Evolutionary conservation across 2,329 filamentous ascomycete genomes (phyloP), one percentile per base, ranked within the genome.

Genomic region (Tolypocladium amazonense): DNA sequence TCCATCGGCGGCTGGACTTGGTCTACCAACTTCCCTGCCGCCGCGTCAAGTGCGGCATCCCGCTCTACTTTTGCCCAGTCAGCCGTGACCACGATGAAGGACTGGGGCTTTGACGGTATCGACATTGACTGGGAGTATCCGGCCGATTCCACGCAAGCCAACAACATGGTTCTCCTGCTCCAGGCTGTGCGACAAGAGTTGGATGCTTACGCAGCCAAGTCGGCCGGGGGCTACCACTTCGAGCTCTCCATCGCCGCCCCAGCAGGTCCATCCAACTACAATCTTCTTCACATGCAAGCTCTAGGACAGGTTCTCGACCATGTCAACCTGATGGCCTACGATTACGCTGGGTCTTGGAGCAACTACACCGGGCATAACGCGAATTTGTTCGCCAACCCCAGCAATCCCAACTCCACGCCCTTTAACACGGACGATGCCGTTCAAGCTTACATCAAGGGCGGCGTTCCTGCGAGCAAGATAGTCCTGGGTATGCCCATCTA

Each of bases 1-100:
- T 89, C 85, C 56, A 90, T 96, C 64, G 92, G 92, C 56, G 91
- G 92, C 37, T 95, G 88, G 88, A 92, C 89, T 0, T 94, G 90
- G 73, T 91, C 88, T 2, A 76, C 81, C 65, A 90, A 90, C 71
- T 93, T 96, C 69, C 79, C 88, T 0, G 76, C 77, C 1, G 86
- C 87, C 0, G 84, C 87, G 12, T 84, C 83, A 61, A 88, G 86
- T 0, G 79, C 80, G 0, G 73, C 77, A 2, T 85, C 83, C 20
- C 82, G 90, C 20, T 72, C 77, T 41, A 81, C 66, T 1, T 96
- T 96, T 73, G 91, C 90, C 7, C 74, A 81, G 54, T 83, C 81
- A 4, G 84, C 89, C 2, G 87, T 92, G 0, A 73, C 79, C 9
- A 72, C 94, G 58, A 79, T 96, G 60, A 85, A 88, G 67, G 86